phyloP scores from a whole-genome alignment of 306 rosid species.

The Albizia julibrissin region DNA sequence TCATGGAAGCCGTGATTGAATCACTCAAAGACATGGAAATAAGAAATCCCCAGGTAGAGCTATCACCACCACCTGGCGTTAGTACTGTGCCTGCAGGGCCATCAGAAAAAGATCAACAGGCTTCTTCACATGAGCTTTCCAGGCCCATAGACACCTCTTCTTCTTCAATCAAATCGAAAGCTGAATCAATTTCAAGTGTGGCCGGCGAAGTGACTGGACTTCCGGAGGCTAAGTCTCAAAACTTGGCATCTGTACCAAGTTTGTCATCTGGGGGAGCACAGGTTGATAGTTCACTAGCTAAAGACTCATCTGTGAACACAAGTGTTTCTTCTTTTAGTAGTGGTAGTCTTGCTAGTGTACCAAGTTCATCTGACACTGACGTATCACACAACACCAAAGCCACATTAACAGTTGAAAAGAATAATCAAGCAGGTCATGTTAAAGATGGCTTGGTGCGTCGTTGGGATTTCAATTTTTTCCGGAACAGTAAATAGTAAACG shows the following conservation, averaged over 20 bases:
- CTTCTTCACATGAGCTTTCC: conserved; percentile 37
- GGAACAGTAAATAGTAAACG: conserved; percentile 58
- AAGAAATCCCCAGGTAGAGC: conserved; percentile 46
- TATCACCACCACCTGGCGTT: conserved; percentile 25
- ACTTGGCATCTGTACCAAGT: conserved; percentile 36
- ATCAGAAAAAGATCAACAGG: conserved; percentile 35
- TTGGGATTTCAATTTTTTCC: conserved; percentile 86
- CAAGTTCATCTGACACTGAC: conserved; percentile 64
- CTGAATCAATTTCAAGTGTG: conserved; percentile 44
- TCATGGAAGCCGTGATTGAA: conserved; percentile 74
- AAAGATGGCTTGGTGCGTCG: conserved; percentile 79
- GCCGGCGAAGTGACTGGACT: conserved; percentile 23
- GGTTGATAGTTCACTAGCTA: conserved; percentile 31
- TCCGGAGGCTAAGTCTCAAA: conserved; percentile 43
- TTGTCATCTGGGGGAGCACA: conserved; percentile 33
- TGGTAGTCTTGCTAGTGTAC: conserved; percentile 45
- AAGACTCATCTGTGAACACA: conserved; percentile 44
- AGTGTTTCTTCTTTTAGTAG: conserved; percentile 40
- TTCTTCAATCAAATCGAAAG: conserved; percentile 33
- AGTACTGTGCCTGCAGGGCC: conserved; percentile 34
- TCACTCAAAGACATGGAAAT: conserved; percentile 62
- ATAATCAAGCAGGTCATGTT: conserved; percentile 68
- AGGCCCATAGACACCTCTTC: conserved; percentile 36
- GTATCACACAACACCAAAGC: conserved; percentile 88
- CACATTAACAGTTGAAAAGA: conserved; percentile 67